Base-by-base conservation (phyloP, 257 asterid species). In the Primulina eburnea region DNA sequence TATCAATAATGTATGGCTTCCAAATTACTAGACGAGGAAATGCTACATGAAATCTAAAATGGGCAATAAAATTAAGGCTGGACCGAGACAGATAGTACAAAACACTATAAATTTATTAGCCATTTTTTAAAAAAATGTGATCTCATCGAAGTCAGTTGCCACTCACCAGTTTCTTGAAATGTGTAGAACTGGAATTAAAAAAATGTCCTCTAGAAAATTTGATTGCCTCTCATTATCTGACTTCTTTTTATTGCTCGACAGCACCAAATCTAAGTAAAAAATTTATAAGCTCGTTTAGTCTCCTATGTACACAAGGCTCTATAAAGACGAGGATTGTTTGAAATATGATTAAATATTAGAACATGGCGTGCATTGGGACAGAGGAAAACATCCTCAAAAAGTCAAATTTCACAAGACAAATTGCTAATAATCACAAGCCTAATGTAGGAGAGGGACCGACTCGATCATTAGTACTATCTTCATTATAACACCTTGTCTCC, bases 331-430 rank as follows among this genome's bases (percentile, higher is more conserved):
- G 63, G 80, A 76, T 59, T 62, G 2, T 14, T 80, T 74, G 76
- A 60, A 75, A 81, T 71, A 77, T 52, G 71, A 73, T 60, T 58
- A 66, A 0, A 79, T 75, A 80, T 76, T 75, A 62, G 71, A 78
- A 76, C 77, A 69, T 80, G 82, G 83, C 79, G 73, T 71, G 76
- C 77, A 59, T 75, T 74, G 76, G 79, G 71, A 65, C 32, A 55
- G 62, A 30, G 77, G 69, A 68, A 70, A 86, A 74, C 62, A 73
- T 50, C 20, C 80, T 53, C 80, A 73, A 75, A 81, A 88, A 78
- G 88, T 85, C 88, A 86, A 89, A 84, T 69, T 71, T 83, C 90
- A 80, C 90, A 76, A 78, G 87, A 64, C 75, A 72, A 72, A 69
- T 80, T 81, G 80, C 73, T 71, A 72, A 80, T 79, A 75, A 67